Percentiles rank a stretch among this genome's conserved stretches.
Conservation (phyloP, 805 yeast species). For the Candida ovalis region DNA sequence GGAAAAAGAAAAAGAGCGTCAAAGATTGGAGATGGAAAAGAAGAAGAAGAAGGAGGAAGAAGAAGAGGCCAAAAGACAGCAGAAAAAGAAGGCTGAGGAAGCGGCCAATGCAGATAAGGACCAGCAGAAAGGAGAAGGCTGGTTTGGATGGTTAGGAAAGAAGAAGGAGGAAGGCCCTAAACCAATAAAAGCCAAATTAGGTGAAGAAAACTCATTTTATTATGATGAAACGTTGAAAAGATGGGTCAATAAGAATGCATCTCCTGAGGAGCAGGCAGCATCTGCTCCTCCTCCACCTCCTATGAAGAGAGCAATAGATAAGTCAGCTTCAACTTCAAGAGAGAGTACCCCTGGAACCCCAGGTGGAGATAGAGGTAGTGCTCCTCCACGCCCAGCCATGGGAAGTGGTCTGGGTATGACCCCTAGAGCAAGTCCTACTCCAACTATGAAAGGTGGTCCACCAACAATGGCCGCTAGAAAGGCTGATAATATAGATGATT, state of each 20-base stretch:
- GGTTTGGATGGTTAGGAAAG: conserved; percentile 64
- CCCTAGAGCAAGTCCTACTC: conserved; percentile 7
- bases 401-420: conserved; percentile 26
- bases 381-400: conserved; percentile 29
- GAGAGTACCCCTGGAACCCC: conserved; percentile 37
- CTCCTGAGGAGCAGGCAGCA: conserved; percentile 59
- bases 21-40: conserved; percentile 41
- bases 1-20: conserved; percentile 34
- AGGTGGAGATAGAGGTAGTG: conserved; percentile 19
- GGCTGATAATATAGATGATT: conserved; percentile 28
- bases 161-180: conserved; percentile 57
- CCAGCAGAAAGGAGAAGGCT: conserved; percentile 27
- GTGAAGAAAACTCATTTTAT: conserved; percentile 67
- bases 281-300: conserved; percentile 70
- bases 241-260: conserved; percentile 73
- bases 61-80: conserved; percentile 30
- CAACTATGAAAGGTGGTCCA: conserved; percentile 4
- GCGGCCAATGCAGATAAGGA: conserved; percentile 12
- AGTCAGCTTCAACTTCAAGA: conserved; percentile 30
- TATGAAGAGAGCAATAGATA: conserved; percentile 36
- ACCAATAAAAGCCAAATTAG: conserved; percentile 80
- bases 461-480: conserved; percentile 13
- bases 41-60: conserved; percentile 19
- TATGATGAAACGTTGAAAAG: conserved; percentile 82
- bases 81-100: conserved; percentile 17